Conservation (phyloP, 805 yeast genomes). For the Kuraishia molischiana region DNA sequence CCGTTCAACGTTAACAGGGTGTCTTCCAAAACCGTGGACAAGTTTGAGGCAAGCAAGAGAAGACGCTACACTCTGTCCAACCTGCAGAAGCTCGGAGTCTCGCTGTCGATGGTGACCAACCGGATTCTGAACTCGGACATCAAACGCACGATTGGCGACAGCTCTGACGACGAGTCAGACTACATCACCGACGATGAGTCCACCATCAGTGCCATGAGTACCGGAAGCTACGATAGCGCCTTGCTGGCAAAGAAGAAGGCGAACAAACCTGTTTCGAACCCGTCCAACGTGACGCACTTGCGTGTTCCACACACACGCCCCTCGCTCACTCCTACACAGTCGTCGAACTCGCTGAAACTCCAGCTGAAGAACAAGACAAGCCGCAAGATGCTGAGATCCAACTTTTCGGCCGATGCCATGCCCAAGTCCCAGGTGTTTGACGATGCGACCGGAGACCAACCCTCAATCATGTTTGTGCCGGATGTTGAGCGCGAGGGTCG, state of each 20-base stretch:
- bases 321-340: neutral
- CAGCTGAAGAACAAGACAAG: conserved; percentile 4
- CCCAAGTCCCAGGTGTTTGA: conserved; percentile 61
- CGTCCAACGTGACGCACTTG: conserved; percentile 8
- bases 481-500: conserved; percentile 21
- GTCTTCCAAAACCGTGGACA: conserved; percentile 14
- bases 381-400: conserved; percentile 35
- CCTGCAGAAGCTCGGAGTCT: conserved; percentile 67
- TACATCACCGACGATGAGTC: conserved; percentile 14
- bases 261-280: conserved; percentile 3
- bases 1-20: conserved; percentile 7
- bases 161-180: conserved; percentile 16
- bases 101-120: conserved; percentile 67
- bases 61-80: conserved; percentile 48
- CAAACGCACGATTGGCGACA: conserved; percentile 12
- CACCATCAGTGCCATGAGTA: conserved; percentile 1
- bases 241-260: neutral
- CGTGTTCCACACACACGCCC: conserved; percentile 12
- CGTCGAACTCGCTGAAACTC: neutral
- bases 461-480: conserved; percentile 51
- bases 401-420: conserved; percentile 61
- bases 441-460: conserved; percentile 59
- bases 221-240: neutral
- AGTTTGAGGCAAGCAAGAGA: conserved; percentile 20
- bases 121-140: conserved; percentile 28